Percentiles rank a stretch among this genome's conserved stretches.
phyloP scores from a whole-genome alignment of 1,139 yeast species.

The Yamadazyma atmosphaerica region DNA sequence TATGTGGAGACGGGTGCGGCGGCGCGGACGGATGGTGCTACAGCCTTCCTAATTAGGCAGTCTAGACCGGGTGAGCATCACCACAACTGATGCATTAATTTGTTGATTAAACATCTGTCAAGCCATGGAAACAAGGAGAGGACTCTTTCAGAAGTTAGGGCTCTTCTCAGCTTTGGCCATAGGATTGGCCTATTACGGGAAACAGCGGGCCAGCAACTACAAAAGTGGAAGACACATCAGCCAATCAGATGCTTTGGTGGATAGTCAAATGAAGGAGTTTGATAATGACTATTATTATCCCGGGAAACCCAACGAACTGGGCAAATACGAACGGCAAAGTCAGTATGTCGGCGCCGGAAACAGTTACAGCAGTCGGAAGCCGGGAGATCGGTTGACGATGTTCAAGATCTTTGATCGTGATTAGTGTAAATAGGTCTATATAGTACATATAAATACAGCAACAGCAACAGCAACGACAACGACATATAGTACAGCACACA shows the following conservation, averaged over 20 bases:
- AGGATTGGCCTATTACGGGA: conserved; percentile 34
- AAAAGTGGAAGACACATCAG: conserved; percentile 38
- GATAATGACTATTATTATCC: conserved; percentile 29
- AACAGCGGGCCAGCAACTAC: conserved; percentile 34
- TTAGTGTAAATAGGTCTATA: conserved; percentile 8
- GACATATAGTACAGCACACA: not conserved
- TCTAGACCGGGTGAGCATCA: not conserved
- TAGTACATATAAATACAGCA: too few species aligned
- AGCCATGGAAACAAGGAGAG: conserved; percentile 40
- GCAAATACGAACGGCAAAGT: conserved; percentile 43
- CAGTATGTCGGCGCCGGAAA: conserved; percentile 67
- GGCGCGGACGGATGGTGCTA: conserved; percentile 4
- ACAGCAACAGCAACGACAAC: too few species aligned
- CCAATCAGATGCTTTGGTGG: conserved; percentile 42
- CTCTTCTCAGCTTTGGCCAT: conserved; percentile 34
- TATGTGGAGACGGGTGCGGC: conserved; percentile 9
- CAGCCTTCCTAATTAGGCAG: conserved; percentile 5
- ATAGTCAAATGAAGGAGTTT: conserved; percentile 35
- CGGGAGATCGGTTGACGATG: conserved; percentile 46
- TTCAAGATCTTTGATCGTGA: conserved; percentile 29
- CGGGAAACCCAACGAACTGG: conserved; percentile 30
- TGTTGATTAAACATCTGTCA: too few species aligned
- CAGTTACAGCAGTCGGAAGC: conserved; percentile 54
- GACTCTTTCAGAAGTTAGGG: conserved; percentile 37
- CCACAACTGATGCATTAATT: too few species aligned